Percentiles rank a stretch among this genome's conserved stretches.
phyloP scores from a whole-genome alignment of 768 basidiomycete species.

The Jaapia argillacea region DNA sequence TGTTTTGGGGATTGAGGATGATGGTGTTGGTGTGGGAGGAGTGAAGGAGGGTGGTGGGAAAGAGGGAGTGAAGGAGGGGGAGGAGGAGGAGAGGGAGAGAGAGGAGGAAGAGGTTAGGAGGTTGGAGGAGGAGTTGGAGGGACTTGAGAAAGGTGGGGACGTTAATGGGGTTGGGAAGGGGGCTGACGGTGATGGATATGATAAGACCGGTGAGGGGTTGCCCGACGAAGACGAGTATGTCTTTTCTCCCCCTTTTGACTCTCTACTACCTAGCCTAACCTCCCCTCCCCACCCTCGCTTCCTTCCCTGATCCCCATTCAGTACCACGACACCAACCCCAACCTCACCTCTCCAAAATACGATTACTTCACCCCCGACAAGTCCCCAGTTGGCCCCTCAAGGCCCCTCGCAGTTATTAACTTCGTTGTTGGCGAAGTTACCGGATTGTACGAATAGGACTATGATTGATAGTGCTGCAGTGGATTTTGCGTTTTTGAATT shows the following conservation, averaged over 20 bases:
- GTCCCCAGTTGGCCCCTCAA: slow-evolving; percentile 69
- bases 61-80: slow-evolving; percentile 35
- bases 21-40: slow-evolving; percentile 15
- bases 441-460: slow-evolving; percentile 87
- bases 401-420: slow-evolving; percentile 92
- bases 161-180: slow-evolving; percentile 18
- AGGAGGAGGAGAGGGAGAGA: slow-evolving; percentile 41
- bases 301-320: slow-evolving; percentile 11
- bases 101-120: slow-evolving; percentile 66
- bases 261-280: too few species aligned
- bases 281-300: too few species aligned
- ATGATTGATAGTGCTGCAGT: slow-evolving; percentile 90
- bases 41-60: slow-evolving; percentile 26
- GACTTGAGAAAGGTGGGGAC: slow-evolving; percentile 33
- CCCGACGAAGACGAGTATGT: slow-evolving; percentile 36
- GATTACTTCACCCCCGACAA: slow-evolving; percentile 39
- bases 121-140: slow-evolving; percentile 70
- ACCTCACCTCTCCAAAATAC: slow-evolving; percentile 47
- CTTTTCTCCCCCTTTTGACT: background rate
- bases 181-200: slow-evolving; percentile 12
- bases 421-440: slow-evolving; percentile 80
- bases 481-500: slow-evolving; percentile 94
- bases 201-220: slow-evolving; percentile 7
- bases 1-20: slow-evolving; percentile 60
- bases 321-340: slow-evolving; percentile 51